Percentiles rank a stretch among this genome's conserved stretches.
These are phyloP conservation scores for Ceratocystis huliohia DNA, from an alignment of 2,329 filamentous ascomycete genomes.

Conservation along the genomic window DNA sequence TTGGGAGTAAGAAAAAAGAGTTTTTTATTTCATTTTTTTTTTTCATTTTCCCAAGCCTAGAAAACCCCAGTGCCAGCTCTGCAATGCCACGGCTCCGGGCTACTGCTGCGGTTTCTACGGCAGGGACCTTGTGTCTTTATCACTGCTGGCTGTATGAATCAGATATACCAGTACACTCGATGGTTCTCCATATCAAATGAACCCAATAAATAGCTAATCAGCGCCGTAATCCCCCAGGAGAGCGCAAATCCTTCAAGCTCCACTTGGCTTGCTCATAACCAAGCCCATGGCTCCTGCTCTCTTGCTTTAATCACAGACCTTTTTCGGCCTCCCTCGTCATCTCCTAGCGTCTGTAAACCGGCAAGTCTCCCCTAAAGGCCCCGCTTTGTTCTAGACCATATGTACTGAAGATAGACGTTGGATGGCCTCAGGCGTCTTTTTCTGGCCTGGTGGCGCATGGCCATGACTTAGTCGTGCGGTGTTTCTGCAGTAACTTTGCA, in stretches of 20 bases:
- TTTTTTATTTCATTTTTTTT: neutral
- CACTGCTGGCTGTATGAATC: neutral
- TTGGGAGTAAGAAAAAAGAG: neutral
- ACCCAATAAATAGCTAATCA: neutral
- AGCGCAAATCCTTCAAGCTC: slow-evolving; percentile 3
- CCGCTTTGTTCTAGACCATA: slow-evolving; percentile 16
- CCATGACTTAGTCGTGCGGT: too few relatives aligned
- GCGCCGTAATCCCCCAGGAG: neutral
- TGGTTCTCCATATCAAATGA: neutral
- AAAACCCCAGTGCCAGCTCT: neutral
- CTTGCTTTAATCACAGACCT: neutral
- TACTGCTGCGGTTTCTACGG: neutral
- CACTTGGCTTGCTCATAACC: neutral
- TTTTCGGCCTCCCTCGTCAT: neutral
- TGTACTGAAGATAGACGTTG: neutral
- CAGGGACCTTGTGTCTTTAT: neutral
- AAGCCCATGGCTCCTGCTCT: neutral
- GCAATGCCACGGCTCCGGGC: neutral
- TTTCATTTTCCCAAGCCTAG: too few relatives aligned
- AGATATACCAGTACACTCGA: neutral
- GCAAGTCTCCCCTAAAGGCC: neutral
- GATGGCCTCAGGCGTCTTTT: neutral
- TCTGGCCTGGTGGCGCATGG: neutral
- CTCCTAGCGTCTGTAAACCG: neutral
- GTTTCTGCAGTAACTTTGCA: neutral